phyloP scores from a whole-genome alignment of 805 yeast species.

The Starmera amethionina region DNA sequence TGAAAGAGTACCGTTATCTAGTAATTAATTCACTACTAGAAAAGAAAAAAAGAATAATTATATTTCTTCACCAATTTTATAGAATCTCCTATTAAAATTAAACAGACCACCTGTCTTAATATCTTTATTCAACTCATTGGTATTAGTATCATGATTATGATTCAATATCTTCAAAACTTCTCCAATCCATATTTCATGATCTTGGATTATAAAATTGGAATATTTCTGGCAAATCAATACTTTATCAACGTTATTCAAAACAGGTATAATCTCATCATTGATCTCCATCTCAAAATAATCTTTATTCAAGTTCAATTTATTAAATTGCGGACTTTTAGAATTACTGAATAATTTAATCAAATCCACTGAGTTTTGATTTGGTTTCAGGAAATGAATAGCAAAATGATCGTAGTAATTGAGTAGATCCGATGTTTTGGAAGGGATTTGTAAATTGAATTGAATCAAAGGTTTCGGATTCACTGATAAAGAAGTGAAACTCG shows the following conservation, averaged over 20 bases:
- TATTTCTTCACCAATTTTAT: conserved; percentile 30
- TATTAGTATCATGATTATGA: conserved; percentile 7
- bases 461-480: conserved; percentile 68
- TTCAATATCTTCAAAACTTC: conserved; percentile 50
- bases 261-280: conserved; percentile 28
- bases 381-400: conserved; percentile 71
- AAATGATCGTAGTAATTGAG: conserved; percentile 48
- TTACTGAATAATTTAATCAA: conserved; percentile 63
- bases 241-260: conserved; percentile 46
- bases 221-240: conserved; percentile 52
- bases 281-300: conserved; percentile 22
- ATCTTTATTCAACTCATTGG: conserved; percentile 7
- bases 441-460: conserved; percentile 80
- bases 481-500: conserved; percentile 78
- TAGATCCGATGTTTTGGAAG: conserved; percentile 67
- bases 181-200: conserved; percentile 89
- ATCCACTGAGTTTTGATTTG: conserved; percentile 40
- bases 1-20: no score
- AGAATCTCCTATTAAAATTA: conserved; percentile 56
- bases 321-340: conserved; percentile 42
- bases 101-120: conserved; percentile 52
- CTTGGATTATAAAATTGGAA: conserved; percentile 51
- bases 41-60: no score
- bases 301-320: conserved; percentile 22
- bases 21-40: no score